phyloP scores from a whole-genome alignment of 352 stramenopile species.

The Globisporangium recalcitrans region DNA sequence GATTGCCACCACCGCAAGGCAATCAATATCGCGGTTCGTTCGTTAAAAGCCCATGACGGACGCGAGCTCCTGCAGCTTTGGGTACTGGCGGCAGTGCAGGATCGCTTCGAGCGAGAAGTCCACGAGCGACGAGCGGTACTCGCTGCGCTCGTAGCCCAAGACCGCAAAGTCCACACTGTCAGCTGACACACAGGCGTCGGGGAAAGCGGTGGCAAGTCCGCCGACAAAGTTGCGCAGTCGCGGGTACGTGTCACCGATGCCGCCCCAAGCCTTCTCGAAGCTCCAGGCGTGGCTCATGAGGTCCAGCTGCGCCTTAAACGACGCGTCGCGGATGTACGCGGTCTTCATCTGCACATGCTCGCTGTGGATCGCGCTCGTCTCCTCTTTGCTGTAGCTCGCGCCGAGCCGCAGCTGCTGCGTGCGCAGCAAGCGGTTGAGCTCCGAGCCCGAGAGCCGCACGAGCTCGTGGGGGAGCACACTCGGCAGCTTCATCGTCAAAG shows the following conservation, averaged over 20 bases:
- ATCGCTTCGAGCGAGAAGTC: slow-evolving; percentile 16
- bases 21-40: too few species aligned
- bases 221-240: slow-evolving; percentile 12
- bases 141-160: slow-evolving; percentile 13
- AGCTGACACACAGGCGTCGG: neutral
- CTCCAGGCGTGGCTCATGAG: slow-evolving; percentile 5
- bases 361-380: slow-evolving; percentile 14
- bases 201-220: slow-evolving; percentile 13
- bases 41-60: slow-evolving; percentile 2
- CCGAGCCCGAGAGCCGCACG: slow-evolving; percentile 16
- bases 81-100: slow-evolving; percentile 15
- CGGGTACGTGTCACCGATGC: slow-evolving; percentile 13
- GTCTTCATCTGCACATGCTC: slow-evolving; percentile 18
- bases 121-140: slow-evolving; percentile 16
- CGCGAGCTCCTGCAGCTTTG: slow-evolving; percentile 7
- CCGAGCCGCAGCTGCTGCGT: slow-evolving; percentile 14
- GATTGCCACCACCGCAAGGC: neutral
- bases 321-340: slow-evolving; percentile 16
- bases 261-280: slow-evolving; percentile 13
- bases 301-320: slow-evolving; percentile 15
- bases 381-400: slow-evolving; percentile 13
- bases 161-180: neutral
- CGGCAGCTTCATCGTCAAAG: slow-evolving; percentile 1
- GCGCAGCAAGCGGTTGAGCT: slow-evolving; percentile 15
- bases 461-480: slow-evolving; percentile 18